Evolutionary conservation across 257 asterid species (phyloP), one percentile per base, ranked within the genome.

Genomic region (Apocynum venetum): DNA sequence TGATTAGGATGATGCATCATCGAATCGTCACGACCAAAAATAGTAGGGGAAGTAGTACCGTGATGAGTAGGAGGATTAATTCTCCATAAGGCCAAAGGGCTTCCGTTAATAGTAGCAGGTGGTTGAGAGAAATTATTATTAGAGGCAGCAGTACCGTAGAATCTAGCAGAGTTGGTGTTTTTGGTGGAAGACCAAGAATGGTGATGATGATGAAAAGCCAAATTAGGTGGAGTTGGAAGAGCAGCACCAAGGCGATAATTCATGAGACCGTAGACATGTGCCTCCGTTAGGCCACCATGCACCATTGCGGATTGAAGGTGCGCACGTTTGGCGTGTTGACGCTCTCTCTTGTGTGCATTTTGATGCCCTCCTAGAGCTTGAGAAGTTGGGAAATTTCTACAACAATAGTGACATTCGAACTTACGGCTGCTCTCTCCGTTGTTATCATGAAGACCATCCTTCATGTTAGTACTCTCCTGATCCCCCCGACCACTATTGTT

Each of bases 281-380:
- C 82, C 9, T 83, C 90, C 0, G 85, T 56, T 1, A 77, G 65
- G 55, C 86, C 72, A 9, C 89, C 88, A 71, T 89, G 91, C 77
- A 78, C 76, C 89, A 90, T 86, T 1, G 96, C 85, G 0, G 97
- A 89, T 80, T 92, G 97, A 78, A 92, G 67, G 80, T 91, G 94
- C 0, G 92, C 90, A 1, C 97, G 84, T 73, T 91, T 94, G 1
- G 98, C 98, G 13, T 91, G 94, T 68, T 94, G 98, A 0, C 98
- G 85, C 70, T 94, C 98, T 70, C 97, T 88, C 70, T 91, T 94
- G 87, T 94, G 98, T 5, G 97, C 98, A 80, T 94, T 94, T 76
- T 94, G 98, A 35, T 94, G 98, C 52, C 98, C 98, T 20, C 98
- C 98, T 0, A 94, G 90, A 1, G 98, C 98, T 82, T 94, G 98